A percentile compares a stretch with the other conserved stretches of the same genome.
phyloP scores from a whole-genome alignment of 2,329 filamentous ascomycete species.

The Alternaria metachromatica region DNA sequence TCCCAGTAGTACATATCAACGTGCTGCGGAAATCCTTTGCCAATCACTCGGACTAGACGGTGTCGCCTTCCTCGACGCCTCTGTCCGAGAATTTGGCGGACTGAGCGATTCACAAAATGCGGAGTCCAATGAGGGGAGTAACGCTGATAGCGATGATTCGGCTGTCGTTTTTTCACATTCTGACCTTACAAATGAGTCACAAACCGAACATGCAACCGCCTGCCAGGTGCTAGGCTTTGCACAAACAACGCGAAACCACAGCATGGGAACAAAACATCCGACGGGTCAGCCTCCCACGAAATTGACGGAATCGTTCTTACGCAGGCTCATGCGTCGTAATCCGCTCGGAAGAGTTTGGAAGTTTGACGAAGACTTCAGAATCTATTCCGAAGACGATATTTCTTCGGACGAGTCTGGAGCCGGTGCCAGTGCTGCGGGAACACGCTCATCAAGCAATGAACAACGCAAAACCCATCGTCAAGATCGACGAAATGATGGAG shows the following conservation, averaged over 20 bases:
- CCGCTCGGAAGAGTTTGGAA: not conserved
- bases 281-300: not conserved
- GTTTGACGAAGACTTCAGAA: not conserved
- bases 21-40: not conserved
- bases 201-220: not conserved
- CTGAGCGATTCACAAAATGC: not conserved
- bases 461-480: not conserved
- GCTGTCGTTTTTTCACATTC: not conserved
- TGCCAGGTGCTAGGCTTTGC: not conserved
- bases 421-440: not conserved
- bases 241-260: not conserved
- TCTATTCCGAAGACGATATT: not conserved
- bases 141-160: not conserved
- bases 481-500: not conserved
- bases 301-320: not conserved
- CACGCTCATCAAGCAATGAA: not conserved
- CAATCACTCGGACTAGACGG: not conserved
- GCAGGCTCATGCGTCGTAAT: not conserved
- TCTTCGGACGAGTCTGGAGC: not conserved
- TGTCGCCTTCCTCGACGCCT: not conserved
- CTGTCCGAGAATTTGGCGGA: not conserved
- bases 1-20: not conserved
- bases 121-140: not conserved
- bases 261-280: not conserved
- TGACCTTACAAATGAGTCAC: not conserved